Conservation (phyloP, 2,329 filamentous ascomycete genomes). For the Alternaria brassicae region DNA sequence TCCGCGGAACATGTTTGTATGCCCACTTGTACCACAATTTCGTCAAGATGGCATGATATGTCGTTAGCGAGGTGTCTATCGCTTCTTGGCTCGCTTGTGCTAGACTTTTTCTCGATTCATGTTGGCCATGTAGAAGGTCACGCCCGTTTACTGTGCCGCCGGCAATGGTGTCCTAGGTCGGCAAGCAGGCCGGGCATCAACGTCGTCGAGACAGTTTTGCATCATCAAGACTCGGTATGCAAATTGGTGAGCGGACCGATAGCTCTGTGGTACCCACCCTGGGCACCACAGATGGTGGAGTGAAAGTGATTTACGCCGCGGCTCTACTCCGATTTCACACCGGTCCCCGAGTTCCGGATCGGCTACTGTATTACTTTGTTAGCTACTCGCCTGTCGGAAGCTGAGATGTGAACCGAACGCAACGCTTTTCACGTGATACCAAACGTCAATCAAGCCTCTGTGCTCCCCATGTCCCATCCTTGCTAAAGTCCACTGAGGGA, state of each 20-base stretch:
- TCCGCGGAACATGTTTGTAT: conserved; percentile 7
- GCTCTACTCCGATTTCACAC: background rate
- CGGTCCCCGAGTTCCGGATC: conserved; percentile 2
- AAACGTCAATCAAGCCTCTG: background rate
- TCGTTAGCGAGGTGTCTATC: conserved; percentile 8
- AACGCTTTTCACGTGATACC: conserved; percentile 5
- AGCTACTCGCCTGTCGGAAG: background rate
- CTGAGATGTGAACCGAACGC: background rate
- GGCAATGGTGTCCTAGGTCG: conserved; percentile 11
- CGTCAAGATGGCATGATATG: conserved; percentile 13
- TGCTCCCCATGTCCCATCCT: conserved; percentile 6
- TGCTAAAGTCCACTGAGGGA: conserved; percentile 16
- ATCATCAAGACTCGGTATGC: background rate
- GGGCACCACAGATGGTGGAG: conserved; percentile 4
- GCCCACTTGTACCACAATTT: conserved; percentile 6
- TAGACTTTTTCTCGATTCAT: conserved; percentile 9
- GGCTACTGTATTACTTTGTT: background rate
- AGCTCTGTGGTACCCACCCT: conserved; percentile 5
- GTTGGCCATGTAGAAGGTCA: conserved; percentile 6
- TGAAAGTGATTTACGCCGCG: background rate
- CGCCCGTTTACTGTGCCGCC: conserved; percentile 11
- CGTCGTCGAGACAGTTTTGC: conserved; percentile 3
- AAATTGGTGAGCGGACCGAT: conserved; percentile 7
- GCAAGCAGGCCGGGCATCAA: conserved; percentile 9
- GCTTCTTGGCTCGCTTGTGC: conserved; percentile 7